phyloP scores from a whole-genome alignment of 2,329 filamentous ascomycete species.

The Dactylellina leptospora region DNA sequence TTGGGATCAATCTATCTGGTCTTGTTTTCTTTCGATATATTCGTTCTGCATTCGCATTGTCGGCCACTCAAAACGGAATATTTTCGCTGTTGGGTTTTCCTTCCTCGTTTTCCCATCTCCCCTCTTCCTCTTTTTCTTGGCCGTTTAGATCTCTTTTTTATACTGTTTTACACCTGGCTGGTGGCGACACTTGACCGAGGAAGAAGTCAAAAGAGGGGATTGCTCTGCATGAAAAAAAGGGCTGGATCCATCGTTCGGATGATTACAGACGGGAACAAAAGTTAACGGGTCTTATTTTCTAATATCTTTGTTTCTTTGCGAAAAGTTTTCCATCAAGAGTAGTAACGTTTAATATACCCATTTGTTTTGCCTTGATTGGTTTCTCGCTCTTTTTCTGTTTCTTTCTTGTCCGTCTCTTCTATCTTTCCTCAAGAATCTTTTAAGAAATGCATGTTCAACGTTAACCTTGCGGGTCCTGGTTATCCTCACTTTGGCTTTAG shows the following conservation, averaged over 20 bases:
- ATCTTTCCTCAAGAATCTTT: background rate
- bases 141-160: conserved; percentile 52
- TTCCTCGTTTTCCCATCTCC: conserved; percentile 32
- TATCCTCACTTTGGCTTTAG: conserved; percentile 39
- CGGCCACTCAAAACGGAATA: conserved; percentile 21
- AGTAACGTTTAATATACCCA: conserved; percentile 53
- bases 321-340: conserved; percentile 51
- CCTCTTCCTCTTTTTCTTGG: conserved; percentile 42
- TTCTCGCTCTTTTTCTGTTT: conserved; percentile 7
- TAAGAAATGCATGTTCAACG: conserved; percentile 14
- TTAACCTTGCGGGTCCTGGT: conserved; percentile 49
- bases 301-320: conserved; percentile 35
- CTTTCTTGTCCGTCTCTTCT: conserved; percentile 19
- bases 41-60: conserved; percentile 28
- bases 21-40: background rate
- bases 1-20: conserved; percentile 21
- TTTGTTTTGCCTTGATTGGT: conserved; percentile 18
- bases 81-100: conserved; percentile 20
- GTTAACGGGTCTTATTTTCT: conserved; percentile 50
- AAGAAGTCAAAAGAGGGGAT: conserved; percentile 44
- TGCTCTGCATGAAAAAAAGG: conserved; percentile 40
- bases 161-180: conserved; percentile 47
- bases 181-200: conserved; percentile 52
- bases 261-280: conserved; percentile 51
- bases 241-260: conserved; percentile 40